phyloP scores from a whole-genome alignment of 345 rosid genomes.

The Alliaria petiolata region DNA sequence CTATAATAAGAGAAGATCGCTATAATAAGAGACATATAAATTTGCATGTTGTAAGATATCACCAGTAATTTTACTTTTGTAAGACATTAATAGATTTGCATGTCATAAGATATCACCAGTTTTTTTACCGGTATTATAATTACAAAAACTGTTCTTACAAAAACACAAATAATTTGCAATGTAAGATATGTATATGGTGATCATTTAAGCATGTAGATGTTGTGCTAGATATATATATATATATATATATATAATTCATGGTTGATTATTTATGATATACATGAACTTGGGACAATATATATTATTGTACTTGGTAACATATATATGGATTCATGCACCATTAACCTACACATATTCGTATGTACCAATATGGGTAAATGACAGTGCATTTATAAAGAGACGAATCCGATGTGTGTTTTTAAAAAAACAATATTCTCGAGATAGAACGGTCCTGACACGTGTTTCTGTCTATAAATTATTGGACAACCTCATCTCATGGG shows the following conservation, averaged over 20 bases:
- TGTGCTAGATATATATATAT: background rate
- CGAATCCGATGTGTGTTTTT: slow-evolving; percentile 23
- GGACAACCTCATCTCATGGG: background rate
- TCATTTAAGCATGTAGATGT: too few relatives aligned
- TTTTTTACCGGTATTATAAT: too few relatives aligned
- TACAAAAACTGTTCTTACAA: too few relatives aligned
- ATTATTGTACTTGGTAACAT: too few relatives aligned
- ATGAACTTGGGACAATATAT: background rate
- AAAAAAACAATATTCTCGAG: slow-evolving; percentile 10
- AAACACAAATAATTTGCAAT: too few relatives aligned
- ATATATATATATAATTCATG: too few relatives aligned
- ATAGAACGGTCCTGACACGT: slow-evolving; percentile 16
- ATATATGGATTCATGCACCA: slow-evolving; percentile 6
- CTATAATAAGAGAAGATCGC: too few relatives aligned
- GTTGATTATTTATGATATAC: background rate
- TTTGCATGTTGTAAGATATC: background rate
- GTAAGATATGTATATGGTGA: too few relatives aligned
- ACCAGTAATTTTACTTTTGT: too few relatives aligned
- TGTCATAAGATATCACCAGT: too few relatives aligned
- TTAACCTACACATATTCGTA: slow-evolving; percentile 5
- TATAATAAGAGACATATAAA: background rate
- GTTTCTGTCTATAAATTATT: background rate
- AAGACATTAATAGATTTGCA: too few relatives aligned
- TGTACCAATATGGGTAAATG: slow-evolving; percentile 1
- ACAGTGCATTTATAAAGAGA: background rate